Evolutionary conservation across 164 flowering plant genomes (phyloP).

Genomic region (Macadamia tetraphylla): DNA sequence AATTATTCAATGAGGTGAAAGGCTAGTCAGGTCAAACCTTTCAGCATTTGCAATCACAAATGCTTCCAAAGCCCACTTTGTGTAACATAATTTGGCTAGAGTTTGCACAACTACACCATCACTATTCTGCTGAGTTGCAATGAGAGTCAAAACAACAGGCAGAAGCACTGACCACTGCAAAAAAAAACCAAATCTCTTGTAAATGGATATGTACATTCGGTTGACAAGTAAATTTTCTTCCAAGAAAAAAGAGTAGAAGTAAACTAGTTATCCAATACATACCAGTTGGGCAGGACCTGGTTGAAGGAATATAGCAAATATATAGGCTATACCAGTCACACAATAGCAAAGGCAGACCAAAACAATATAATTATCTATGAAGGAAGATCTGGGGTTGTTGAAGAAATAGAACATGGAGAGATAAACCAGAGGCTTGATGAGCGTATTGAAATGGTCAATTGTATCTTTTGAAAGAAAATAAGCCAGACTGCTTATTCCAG

Average conservation of each 20-base stretch:
- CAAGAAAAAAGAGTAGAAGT: neutral
- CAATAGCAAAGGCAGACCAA: constrained; percentile 84
- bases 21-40: constrained; percentile 39
- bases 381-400: constrained; percentile 91
- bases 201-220: neutral
- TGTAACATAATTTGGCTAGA: constrained; percentile 57
- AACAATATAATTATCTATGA: constrained; percentile 70
- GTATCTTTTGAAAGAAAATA: constrained; percentile 88
- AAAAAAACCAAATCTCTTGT: constrained; percentile 10
- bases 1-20: neutral
- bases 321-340: constrained; percentile 91
- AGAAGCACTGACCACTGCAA: constrained; percentile 94
- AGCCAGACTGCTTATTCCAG: constrained; percentile 90
- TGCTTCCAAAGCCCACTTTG: constrained; percentile 94
- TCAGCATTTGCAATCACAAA: constrained; percentile 86
- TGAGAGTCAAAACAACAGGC: constrained; percentile 91
- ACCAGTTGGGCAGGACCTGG: constrained; percentile 95
- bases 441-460: constrained; percentile 71
- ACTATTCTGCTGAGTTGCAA: constrained; percentile 52
- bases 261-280: constrained; percentile 11
- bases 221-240: no score
- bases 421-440: constrained; percentile 86
- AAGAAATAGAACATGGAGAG: constrained; percentile 97
- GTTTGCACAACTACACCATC: constrained; percentile 22
- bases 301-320: constrained; percentile 67